phyloP scores from a whole-genome alignment of 2,329 filamentous ascomycete genomes.

The Zymoseptoria tritici region DNA sequence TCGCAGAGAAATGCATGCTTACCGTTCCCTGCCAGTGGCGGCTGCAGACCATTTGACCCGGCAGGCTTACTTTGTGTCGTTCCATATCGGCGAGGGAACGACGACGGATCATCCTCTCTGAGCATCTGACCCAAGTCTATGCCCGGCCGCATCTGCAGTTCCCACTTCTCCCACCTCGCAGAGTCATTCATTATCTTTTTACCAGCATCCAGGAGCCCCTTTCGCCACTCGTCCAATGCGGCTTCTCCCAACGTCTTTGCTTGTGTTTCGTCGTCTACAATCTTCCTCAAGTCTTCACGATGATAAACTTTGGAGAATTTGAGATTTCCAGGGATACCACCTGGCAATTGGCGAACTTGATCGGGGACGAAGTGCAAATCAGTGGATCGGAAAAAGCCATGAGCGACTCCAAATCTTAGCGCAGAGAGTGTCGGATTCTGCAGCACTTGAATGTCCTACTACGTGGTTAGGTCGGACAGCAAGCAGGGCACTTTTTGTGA shows the following conservation, averaged over 20 bases:
- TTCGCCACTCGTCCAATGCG: conserved; percentile 69
- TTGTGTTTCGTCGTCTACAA: conserved; percentile 50
- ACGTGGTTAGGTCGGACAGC: conserved; percentile 3
- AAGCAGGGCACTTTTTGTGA: background rate
- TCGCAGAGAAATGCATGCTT: conserved; percentile 15
- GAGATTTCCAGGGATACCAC: conserved; percentile 39
- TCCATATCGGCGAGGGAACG: conserved; percentile 19
- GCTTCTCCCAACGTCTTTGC: conserved; percentile 61
- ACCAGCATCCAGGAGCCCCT: conserved; percentile 61
- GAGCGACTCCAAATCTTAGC: conserved; percentile 62
- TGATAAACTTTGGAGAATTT: conserved; percentile 61
- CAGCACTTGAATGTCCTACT: conserved; percentile 62
- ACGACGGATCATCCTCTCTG: conserved; percentile 28
- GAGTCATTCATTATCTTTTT: conserved; percentile 54
- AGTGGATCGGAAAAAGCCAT: conserved; percentile 53
- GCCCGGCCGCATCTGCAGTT: conserved; percentile 33
- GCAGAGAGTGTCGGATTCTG: conserved; percentile 52
- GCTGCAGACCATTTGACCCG: conserved; percentile 12
- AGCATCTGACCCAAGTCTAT: conserved; percentile 23
- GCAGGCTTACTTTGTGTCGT: conserved; percentile 17
- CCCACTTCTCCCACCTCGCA: conserved; percentile 70
- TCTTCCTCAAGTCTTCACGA: conserved; percentile 53
- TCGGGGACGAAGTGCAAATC: conserved; percentile 55
- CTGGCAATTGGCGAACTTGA: conserved; percentile 46
- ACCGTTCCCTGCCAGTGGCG: conserved; percentile 18